Evolutionary conservation across 768 basidiomycete species (phyloP).

Genomic region (Pleurotus citrinopileatus): DNA sequence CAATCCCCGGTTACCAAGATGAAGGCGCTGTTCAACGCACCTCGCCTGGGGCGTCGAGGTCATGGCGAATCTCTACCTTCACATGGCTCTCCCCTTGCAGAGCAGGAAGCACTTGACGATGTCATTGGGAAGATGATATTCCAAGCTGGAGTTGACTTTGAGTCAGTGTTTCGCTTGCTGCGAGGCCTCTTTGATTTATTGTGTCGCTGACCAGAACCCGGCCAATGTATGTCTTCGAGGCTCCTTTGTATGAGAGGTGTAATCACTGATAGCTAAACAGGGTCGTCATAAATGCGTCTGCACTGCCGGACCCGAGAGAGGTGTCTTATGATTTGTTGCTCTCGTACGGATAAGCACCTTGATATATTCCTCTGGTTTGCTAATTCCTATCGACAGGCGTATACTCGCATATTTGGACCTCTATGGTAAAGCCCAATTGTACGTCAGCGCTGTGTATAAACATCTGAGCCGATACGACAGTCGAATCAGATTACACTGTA

Average conservation of each 20-base stretch:
- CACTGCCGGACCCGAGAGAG: constrained; percentile 74
- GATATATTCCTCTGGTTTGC: constrained; percentile 4
- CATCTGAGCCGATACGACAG: constrained; percentile 31
- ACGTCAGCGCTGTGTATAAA: background rate
- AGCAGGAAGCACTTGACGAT: constrained; percentile 37
- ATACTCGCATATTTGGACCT: constrained; percentile 79
- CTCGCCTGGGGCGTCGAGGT: constrained; percentile 29
- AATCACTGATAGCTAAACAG: constrained; percentile 32
- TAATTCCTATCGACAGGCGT: constrained; percentile 42
- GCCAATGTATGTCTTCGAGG: constrained; percentile 63
- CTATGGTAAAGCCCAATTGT: constrained; percentile 53
- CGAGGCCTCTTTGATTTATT: background rate
- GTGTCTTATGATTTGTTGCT: constrained; percentile 78
- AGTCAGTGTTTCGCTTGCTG: constrained; percentile 46
- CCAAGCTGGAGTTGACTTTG: constrained; percentile 87
- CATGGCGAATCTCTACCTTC: constrained; percentile 34
- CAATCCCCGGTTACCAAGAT: constrained; percentile 19
- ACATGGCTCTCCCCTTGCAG: constrained; percentile 17
- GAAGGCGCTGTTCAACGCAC: constrained; percentile 44
- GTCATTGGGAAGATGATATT: constrained; percentile 74
- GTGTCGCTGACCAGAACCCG: constrained; percentile 56
- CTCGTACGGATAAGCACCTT: constrained; percentile 43
- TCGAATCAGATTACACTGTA: constrained; percentile 86
- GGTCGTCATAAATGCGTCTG: constrained; percentile 82
- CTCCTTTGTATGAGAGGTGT: constrained; percentile 12